These are phyloP conservation scores for Xylariaceae sp. DNA, from an alignment of 2,329 filamentous ascomycete species.

Conservation along the genomic window DNA sequence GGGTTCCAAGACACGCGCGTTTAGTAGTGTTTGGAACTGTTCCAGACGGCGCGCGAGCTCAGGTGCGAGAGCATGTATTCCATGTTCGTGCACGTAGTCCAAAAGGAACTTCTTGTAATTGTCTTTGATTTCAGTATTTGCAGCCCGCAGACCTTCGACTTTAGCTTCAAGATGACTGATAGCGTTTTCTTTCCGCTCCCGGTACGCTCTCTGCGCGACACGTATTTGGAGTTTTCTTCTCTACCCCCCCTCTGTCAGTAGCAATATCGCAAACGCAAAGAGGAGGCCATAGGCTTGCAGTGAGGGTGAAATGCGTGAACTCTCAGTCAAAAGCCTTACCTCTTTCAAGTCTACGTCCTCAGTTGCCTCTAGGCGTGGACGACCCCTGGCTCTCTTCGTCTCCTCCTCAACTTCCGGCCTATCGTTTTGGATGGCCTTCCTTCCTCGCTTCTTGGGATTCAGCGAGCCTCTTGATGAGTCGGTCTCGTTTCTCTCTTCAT, in stretches of 20 bases:
- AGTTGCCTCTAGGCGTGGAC: slow-evolving; percentile 70
- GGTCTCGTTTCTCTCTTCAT: too few relatives aligned
- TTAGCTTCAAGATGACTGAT: slow-evolving; percentile 69
- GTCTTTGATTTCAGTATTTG: slow-evolving; percentile 70
- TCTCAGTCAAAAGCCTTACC: slow-evolving; percentile 9
- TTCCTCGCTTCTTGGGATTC: slow-evolving; percentile 32
- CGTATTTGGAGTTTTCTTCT: slow-evolving; percentile 83
- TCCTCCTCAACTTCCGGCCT: slow-evolving; percentile 41
- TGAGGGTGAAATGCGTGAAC: neutral
- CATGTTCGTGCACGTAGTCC: slow-evolving; percentile 54
- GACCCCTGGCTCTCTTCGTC: slow-evolving; percentile 63
- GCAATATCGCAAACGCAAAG: too few relatives aligned
- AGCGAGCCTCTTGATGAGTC: too few relatives aligned
- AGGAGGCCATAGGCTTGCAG: slow-evolving; percentile 2
- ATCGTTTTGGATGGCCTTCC: slow-evolving; percentile 27
- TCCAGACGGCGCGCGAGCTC: slow-evolving; percentile 57
- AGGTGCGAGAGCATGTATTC: slow-evolving; percentile 54
- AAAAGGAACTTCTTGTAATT: slow-evolving; percentile 62
- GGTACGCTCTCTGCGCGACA: slow-evolving; percentile 79
- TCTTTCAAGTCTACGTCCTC: slow-evolving; percentile 71
- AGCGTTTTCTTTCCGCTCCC: slow-evolving; percentile 77
- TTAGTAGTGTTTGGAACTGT: slow-evolving; percentile 54
- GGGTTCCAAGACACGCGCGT: slow-evolving; percentile 44
- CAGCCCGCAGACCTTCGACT: slow-evolving; percentile 64
- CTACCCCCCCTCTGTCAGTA: slow-evolving; percentile 35